Percentiles rank a stretch among this genome's conserved stretches.
Evolutionary conservation across 73 alveolate genomes (phyloP).

Genomic region (Blepharisma stoltei): DNA sequence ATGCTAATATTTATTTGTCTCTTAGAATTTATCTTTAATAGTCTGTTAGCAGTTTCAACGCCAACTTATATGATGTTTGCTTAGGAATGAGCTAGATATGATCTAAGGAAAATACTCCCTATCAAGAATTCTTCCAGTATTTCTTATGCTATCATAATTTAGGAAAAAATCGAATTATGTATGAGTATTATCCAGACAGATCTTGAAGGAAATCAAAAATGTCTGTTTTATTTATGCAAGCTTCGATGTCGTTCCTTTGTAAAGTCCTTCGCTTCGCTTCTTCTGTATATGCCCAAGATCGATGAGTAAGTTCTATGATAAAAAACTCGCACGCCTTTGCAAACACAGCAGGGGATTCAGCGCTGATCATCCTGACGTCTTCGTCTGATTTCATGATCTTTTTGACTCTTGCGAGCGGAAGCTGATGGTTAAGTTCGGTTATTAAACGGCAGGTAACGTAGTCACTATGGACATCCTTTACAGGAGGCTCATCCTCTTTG

Average conservation of each 20-base stretch:
- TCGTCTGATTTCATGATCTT: constrained; percentile 85
- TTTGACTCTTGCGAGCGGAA: constrained; percentile 97
- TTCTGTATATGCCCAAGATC: constrained; percentile 91
- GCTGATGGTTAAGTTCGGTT: constrained; percentile 27
- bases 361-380: constrained; percentile 24
- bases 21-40: too few species aligned
- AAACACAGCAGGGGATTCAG: constrained; percentile 89
- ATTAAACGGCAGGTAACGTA: too few species aligned
- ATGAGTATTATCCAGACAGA: neutral
- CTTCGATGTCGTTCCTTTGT: constrained; percentile 90
- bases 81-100: too few species aligned
- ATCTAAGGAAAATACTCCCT: too few species aligned
- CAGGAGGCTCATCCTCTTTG: too few species aligned
- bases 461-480: too few species aligned
- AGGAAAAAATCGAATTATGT: too few species aligned
- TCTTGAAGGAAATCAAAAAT: constrained; percentile 91
- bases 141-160: too few species aligned
- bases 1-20: too few species aligned
- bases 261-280: constrained; percentile 96
- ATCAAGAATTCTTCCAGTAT: too few species aligned
- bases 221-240: constrained; percentile 89
- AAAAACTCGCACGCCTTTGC: constrained; percentile 99
- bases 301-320: constrained; percentile 92
- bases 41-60: too few species aligned
- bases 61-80: too few species aligned